Evolutionary conservation across 345 rosid species (phyloP).

Genomic region (Eucalyptus polybractea): DNA sequence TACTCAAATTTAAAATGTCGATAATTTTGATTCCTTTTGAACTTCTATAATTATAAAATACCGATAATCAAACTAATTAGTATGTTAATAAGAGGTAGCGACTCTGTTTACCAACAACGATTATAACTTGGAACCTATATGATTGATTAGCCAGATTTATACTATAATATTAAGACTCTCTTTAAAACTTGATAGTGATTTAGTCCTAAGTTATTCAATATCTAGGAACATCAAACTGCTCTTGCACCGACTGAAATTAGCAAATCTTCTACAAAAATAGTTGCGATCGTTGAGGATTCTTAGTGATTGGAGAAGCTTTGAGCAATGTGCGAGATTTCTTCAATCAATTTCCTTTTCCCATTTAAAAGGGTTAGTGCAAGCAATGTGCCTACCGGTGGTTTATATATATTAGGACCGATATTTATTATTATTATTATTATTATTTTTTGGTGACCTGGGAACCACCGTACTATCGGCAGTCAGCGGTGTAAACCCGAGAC

Average conservation of each 20-base stretch:
- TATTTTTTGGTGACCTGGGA: too few relatives aligned
- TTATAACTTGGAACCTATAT: not conserved
- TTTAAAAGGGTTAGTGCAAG: not conserved
- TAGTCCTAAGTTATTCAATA: not conserved
- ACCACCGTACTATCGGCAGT: fast-evolving
- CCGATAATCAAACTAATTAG: not conserved
- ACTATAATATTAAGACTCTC: not conserved
- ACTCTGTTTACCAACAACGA: not conserved
- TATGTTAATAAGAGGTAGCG: fast-evolving
- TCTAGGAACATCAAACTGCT: not conserved
- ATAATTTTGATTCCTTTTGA: not conserved
- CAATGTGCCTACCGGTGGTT: not conserved
- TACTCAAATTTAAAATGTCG: not conserved
- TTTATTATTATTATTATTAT: not conserved
- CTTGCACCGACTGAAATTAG: not conserved
- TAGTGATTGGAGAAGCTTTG: not conserved
- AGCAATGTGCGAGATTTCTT: not conserved
- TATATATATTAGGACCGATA: not conserved
- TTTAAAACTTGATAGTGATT: not conserved
- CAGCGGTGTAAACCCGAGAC: fast-evolving
- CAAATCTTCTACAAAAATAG: not conserved
- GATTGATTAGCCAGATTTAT: not conserved
- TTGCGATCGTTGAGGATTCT: not conserved
- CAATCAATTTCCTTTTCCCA: not conserved
- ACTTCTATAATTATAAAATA: not conserved